Evolutionary conservation across 2,329 filamentous ascomycete genomes (phyloP).

Genomic region (Chalaropsis ovoidea): DNA sequence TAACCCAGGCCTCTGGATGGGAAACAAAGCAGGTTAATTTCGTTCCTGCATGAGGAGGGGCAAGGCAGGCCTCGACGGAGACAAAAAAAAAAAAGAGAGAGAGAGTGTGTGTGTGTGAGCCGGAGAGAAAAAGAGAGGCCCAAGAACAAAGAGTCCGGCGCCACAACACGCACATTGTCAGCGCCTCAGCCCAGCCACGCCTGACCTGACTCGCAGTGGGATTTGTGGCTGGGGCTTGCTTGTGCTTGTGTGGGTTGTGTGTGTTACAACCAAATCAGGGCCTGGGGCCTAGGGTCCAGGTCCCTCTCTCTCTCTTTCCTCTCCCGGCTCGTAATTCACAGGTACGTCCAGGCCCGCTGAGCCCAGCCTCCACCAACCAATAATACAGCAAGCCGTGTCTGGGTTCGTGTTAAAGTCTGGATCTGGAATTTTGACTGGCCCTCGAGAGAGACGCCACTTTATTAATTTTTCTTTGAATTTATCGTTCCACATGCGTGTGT

Average conservation of each 20-base stretch:
- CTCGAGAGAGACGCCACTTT: neutral
- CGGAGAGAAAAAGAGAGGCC: neutral
- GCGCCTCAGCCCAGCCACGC: neutral
- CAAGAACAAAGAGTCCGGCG: neutral
- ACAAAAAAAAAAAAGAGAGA: no score
- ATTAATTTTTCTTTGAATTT: neutral
- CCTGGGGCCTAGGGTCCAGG: no score
- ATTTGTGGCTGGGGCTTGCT: no score
- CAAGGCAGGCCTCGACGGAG: neutral
- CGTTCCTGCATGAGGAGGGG: conserved; percentile 4
- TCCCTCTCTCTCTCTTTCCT: no score
- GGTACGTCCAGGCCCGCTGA: no score
- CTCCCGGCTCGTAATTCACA: no score
- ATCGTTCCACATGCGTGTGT: neutral
- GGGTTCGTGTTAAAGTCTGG: no score
- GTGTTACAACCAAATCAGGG: neutral
- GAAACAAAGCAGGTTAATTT: conserved; percentile 9
- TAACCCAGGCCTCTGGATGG: neutral
- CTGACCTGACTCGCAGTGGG: neutral
- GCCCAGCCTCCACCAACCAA: no score
- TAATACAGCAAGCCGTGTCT: no score
- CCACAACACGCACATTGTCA: neutral
- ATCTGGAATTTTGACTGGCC: no score
- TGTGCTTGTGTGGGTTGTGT: neutral
- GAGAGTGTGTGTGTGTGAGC: neutral